phyloP scores from a whole-genome alignment of 768 basidiomycete genomes.

The Hygrocybe coccinea region DNA sequence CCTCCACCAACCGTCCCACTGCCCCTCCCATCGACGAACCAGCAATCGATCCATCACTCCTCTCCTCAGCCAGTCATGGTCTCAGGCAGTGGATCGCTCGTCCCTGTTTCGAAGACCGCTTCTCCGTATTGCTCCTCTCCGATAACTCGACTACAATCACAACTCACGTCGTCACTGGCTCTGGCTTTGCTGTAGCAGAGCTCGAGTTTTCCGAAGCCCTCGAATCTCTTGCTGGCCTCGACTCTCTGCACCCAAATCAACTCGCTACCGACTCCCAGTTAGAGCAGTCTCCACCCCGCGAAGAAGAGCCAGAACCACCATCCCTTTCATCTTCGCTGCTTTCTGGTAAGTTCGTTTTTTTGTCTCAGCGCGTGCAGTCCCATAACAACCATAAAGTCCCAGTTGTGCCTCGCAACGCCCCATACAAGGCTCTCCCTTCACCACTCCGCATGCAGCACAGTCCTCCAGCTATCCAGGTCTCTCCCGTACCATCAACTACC shows the following conservation, averaged over 20 bases:
- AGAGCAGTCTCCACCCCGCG: not conserved
- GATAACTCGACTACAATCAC: conserved; percentile 33
- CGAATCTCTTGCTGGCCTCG: conserved; percentile 57
- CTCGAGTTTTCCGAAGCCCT: conserved; percentile 68
- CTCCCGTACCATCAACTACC: conserved; percentile 10
- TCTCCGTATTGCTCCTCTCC: conserved; percentile 47
- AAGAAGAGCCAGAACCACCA: conserved; percentile 2
- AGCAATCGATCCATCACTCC: conserved; percentile 20
- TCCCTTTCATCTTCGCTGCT: conserved; percentile 6
- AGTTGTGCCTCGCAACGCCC: conserved; percentile 24
- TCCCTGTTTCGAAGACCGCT: conserved; percentile 72
- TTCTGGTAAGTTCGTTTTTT: conserved; percentile 8
- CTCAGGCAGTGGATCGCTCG: conserved; percentile 66
- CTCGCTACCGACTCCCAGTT: conserved; percentile 6
- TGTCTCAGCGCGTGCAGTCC: not conserved
- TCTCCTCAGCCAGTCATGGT: conserved; percentile 46
- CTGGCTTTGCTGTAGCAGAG: conserved; percentile 57
- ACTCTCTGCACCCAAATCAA: conserved; percentile 21
- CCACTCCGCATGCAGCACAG: conserved; percentile 44
- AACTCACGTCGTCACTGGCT: conserved; percentile 42
- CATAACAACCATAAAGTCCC: conserved; percentile 15
- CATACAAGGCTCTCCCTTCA: conserved; percentile 44
- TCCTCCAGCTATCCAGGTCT: conserved; percentile 13
- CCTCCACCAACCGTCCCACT: conserved; percentile 8
- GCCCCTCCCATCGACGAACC: conserved; percentile 31